Evolutionary conservation across 345 rosid species (phyloP), one percentile per base, ranked within the genome.

Genomic region (Limnanthes douglasii): DNA sequence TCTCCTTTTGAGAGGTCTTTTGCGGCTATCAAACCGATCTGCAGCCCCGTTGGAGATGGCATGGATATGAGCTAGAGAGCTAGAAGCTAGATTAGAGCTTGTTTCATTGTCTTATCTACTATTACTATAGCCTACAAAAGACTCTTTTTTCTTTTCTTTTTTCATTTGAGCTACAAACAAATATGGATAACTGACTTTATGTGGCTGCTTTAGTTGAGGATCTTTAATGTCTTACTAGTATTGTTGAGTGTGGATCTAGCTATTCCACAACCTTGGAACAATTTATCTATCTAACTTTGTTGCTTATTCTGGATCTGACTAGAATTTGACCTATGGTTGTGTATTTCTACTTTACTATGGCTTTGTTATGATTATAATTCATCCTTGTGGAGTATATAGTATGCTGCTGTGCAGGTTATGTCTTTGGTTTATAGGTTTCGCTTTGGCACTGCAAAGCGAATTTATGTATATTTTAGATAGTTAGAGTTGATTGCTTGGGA

Each of bases 1-100:
- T 90, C 95, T 72, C 92, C 94, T 43, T 84, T 90, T 14, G 94
- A 80, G 82, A 84, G 81, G 72, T 76, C 94, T 34, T 84, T 90
- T 55, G 50, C 86, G 43, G 70, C 92, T 61, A 85, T 68, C 60
- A 68, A 65, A 53, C 94, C 95, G 1, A 84, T 90, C 69, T 84
- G 78, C 63, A 77, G 95, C 78, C 94, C 67, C 36, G 84, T 75
- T 22, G 86, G 92, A 64, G 98, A 90, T 26, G 94, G 92, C 56
- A 84, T 84, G 98, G 98, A 90, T 29, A 47, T 65, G 69, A 83
- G 67, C 81, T 90, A 79, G 88, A 68, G 35, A 30, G 44, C 17
- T 45, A 49, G 51, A 38, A 47, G 39, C 62, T 44, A n/a, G n/a
- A n/a, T n/a, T n/a, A n/a, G n/a, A n/a, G n/a, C n/a, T n/a, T n/a